Base-by-base conservation (phyloP, 2,329 filamentous ascomycete genomes). In the Aspergillus terreus region DNA sequence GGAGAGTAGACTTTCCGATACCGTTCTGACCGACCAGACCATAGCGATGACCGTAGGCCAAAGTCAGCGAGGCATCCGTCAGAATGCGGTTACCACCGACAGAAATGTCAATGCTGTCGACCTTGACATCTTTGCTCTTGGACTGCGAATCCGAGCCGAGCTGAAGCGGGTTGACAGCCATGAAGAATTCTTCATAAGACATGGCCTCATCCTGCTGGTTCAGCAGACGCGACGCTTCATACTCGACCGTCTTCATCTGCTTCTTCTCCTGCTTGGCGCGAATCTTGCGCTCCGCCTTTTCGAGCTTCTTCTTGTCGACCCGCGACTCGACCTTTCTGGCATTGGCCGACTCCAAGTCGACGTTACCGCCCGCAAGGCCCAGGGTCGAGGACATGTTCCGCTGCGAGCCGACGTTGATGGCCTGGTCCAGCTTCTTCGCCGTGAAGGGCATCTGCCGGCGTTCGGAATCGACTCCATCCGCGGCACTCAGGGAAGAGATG, bases 131-230 rank as follows among this genome's bases (percentile, higher is more conserved):
- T 80, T 99, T 99, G 73, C 92, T 96, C 85, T 97, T 99, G 30
- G 85, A 81, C 53, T 85, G 72, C 51, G 82, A 72, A 59, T 80
- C 84, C 19, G 80, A 76, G 49, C 91, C 92, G 54, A 97, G 66
- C 69, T 97, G 92, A 57, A 99, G 82, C 55, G 94, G 94, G 72
- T 99, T 99, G 78, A 99, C 94, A 49, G 90, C 87, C 94, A 99
- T 97, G 82, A 95, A 99, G 76, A 99, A 97, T 71, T 99, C 94
- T 74, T 99, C 94, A 70, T 99, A 99, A 38, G 90, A 95, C 78
- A 96, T 87, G 11, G 92, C 79, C 63, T 86, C 83, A 63, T 92
- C 87, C 4, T 90, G 81, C 72, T 90, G 83, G 67, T 95, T 87
- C 59, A 99, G 84, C 60, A 99, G 79, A 60, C 85, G 86, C 11